Base-by-base conservation (phyloP, 2,329 filamentous ascomycete species). In the Acrodontium crateriforme region DNA sequence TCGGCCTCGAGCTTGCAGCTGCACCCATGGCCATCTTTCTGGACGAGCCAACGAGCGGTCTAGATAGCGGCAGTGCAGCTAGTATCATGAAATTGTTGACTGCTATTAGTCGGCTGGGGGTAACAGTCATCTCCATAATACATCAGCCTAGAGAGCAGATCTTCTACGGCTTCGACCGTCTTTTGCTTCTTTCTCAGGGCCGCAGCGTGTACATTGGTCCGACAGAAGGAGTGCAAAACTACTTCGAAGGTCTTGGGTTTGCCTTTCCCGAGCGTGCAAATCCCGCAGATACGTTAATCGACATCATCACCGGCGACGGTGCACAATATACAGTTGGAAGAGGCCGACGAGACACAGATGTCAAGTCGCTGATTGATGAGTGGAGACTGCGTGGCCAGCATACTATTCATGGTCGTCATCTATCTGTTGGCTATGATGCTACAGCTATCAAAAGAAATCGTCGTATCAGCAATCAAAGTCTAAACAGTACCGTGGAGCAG, bases 71-170 rank as follows among this genome's bases (percentile, higher is more conserved):
- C 0, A 61, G 66, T 6, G 69, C 69, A 0, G 60, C 58, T 1
- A 69, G 63, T 4, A 66, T 73, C 17, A 69, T 72, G 58, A 53
- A 54, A 3, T 62, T 67, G 0, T 51, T 74, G 5, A 63, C 65
- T 32, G 60, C 63, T 2, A 60, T 73, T 23, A 62, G 66, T 6
- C 56, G 58, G 2, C 53, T 69, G 0, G 69, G 69, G 2, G 67
- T 72, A 9, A 69, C 67, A 2, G 62, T 69, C 21, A 65, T 73
- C 28, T 60, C 65, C 24, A 69, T 71, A 31, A 69, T 74, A 35
- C 69, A 74, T 40, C 69, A 74, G 41, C 70, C 70, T 2, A 58
- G 69, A 5, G 53, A 62, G 25, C 66, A 72, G 38, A 71, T 74
- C 17, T 73, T 71, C 42, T 59, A 66, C 31, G 54, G 64, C 29